Evolutionary conservation across 305 asterid species (phyloP), one percentile per base, ranked within the genome.

Genomic region (Fraxinus latifolia): DNA sequence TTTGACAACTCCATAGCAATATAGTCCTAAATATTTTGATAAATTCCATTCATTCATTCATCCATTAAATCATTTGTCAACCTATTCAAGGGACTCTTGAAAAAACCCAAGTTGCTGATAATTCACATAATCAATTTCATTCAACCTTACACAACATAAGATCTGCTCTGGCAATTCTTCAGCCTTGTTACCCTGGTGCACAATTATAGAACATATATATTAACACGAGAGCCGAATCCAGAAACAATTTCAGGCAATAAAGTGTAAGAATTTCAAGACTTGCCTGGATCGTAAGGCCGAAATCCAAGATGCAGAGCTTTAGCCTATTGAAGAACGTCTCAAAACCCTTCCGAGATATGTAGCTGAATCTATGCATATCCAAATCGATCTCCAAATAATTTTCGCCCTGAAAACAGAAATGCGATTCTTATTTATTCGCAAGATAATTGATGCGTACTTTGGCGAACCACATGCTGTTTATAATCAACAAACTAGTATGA

Each of bases 121-220:
- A 68, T 68, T 68, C 74, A 82, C 90, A 73, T 88, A 91, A 78
- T 87, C 92, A 67, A 89, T 87, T 90, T 87, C 88, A 86, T 91
- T 89, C 87, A 91, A 77, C 39, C 94, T 89, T 85, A 88, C 80
- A 67, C 93, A 91, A 8, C 90, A 87, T 3, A 89, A 83, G 55
- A 89, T 89, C 39, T 88, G 85, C 87, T 91, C 94, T 17, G 94
- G 94, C 47, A 91, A 81, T 37, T 91, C 94, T 71, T 89, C 92
- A 2, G 89, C 87, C 71, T 91, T 80, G 68, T 53, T 78, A 34
- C 62, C 58, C 14, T 25, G 21, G 55, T 67, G 7, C 77, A 7
- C 5, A 31, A 50, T 27, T 27, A 55, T 27, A 44, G 27, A 17
- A 47, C 55, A 42, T 42, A 42, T 44, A 12, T 44, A 44, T 44